A percentile compares a stretch with the other conserved stretches of the same genome.
Evolutionary conservation across 225 moss, liverwort and hornwort species (phyloP).

Genomic region (Sphagnum tenellum): DNA sequence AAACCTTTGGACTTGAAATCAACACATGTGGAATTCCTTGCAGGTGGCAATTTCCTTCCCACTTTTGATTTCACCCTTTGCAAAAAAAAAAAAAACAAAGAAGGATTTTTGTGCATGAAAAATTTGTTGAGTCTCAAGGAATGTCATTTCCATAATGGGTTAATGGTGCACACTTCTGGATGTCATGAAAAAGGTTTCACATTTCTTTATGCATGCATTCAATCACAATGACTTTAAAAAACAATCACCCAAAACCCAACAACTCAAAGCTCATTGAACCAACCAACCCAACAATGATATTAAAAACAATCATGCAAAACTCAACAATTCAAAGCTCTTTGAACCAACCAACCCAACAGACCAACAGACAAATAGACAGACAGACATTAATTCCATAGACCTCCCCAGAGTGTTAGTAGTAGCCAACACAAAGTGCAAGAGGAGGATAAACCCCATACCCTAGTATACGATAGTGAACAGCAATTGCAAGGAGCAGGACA

Average conservation of each 20-base stretch:
- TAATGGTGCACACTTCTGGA: background rate
- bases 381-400: too few species aligned
- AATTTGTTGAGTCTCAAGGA: background rate
- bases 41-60: conserved; percentile 79
- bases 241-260: background rate
- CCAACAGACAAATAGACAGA: too few species aligned
- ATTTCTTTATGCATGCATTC: background rate
- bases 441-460: too few species aligned
- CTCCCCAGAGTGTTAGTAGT: too few species aligned
- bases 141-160: background rate
- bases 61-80: conserved; percentile 94
- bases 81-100: conserved; percentile 2
- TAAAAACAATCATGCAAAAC: too few species aligned
- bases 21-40: conserved; percentile 73
- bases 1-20: conserved; percentile 89
- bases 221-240: background rate
- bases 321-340: too few species aligned
- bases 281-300: too few species aligned
- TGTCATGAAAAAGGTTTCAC: background rate
- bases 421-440: too few species aligned
- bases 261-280: too few species aligned
- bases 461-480: too few species aligned
- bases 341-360: too few species aligned
- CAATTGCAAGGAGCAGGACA: too few species aligned
- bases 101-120: background rate